Percentiles rank a stretch among this genome's conserved stretches.
Conservation (phyloP, 768 basidiomycete species). For the Peribolospora baueri region DNA sequence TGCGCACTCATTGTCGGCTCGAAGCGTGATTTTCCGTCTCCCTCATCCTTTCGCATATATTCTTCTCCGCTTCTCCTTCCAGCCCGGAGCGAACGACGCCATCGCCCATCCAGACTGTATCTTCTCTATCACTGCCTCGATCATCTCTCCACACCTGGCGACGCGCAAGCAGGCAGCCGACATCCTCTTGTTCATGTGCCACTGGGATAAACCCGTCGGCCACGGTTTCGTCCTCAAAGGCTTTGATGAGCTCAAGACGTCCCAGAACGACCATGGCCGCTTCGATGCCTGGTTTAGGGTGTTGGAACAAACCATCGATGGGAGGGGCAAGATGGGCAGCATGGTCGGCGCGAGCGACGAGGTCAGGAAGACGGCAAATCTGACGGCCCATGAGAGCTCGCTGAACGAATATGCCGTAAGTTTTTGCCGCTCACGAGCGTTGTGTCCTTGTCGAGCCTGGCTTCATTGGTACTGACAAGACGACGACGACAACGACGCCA, state of each 20-base stretch:
- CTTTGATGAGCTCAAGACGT: slow-evolving; percentile 28
- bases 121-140: slow-evolving; percentile 51
- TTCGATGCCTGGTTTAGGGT: slow-evolving; percentile 82
- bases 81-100: slow-evolving; percentile 49
- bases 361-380: slow-evolving; percentile 27
- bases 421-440: slow-evolving; percentile 3
- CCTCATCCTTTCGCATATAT: too few species aligned
- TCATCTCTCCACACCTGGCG: slow-evolving; percentile 54
- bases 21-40: not conserved
- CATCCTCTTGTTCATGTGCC: slow-evolving; percentile 46
- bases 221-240: slow-evolving; percentile 47
- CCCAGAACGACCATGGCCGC: slow-evolving; percentile 22
- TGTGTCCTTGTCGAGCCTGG: not conserved
- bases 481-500: slow-evolving; percentile 1
- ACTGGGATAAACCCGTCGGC: slow-evolving; percentile 29
- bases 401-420: slow-evolving; percentile 70
- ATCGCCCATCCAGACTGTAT: slow-evolving; percentile 48
- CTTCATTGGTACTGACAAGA: not conserved
- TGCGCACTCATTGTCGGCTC: slow-evolving; percentile 4
- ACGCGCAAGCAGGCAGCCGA: slow-evolving; percentile 59
- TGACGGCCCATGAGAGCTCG: slow-evolving; percentile 26
- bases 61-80: slow-evolving; percentile 4
- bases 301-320: slow-evolving; percentile 46
- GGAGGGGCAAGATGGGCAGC: slow-evolving; percentile 83
- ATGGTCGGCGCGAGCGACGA: slow-evolving; percentile 86